A percentile compares a stretch with the other conserved stretches of the same genome.
Conservation (phyloP, 441 rosid genomes). For the Erodium texanum region DNA sequence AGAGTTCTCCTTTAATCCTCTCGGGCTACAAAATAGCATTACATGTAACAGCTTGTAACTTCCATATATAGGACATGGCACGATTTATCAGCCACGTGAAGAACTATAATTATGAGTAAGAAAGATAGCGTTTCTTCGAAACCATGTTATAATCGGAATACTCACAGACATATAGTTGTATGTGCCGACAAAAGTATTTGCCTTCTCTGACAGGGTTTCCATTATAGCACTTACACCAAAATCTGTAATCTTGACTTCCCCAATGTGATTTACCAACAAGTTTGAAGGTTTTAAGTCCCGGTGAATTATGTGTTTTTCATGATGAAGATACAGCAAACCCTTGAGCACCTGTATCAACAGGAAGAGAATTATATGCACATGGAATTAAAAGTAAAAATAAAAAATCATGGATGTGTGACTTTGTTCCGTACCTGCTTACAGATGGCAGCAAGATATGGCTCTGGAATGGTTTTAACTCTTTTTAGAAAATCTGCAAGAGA, state of each 20-base stretch:
- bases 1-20: conserved; percentile 51
- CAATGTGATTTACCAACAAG: conserved; percentile 80
- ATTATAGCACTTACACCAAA: conserved; percentile 91
- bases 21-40: conserved; percentile 53
- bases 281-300: conserved; percentile 94
- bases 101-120: too few species aligned
- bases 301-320: conserved; percentile 78
- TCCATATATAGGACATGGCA: too few species aligned
- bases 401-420: too few species aligned
- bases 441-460: conserved; percentile 68
- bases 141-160: conserved; percentile 18
- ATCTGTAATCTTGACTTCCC: conserved; percentile 92
- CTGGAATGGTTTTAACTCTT: conserved; percentile 64
- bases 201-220: conserved; percentile 67
- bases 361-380: conserved; percentile 7
- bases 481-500: conserved; percentile 79
- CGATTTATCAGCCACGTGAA: too few species aligned
- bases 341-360: conserved; percentile 54
- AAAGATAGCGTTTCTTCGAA: too few species aligned
- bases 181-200: conserved; percentile 83
- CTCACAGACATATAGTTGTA: conserved; percentile 95
- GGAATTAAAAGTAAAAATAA: too few species aligned
- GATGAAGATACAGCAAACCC: conserved; percentile 86
- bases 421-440: conserved; percentile 59
- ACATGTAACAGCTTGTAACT: not conserved